Evolutionary conservation across 2,329 filamentous ascomycete genomes (phyloP).

Genomic region (Byssothecium circinans): DNA sequence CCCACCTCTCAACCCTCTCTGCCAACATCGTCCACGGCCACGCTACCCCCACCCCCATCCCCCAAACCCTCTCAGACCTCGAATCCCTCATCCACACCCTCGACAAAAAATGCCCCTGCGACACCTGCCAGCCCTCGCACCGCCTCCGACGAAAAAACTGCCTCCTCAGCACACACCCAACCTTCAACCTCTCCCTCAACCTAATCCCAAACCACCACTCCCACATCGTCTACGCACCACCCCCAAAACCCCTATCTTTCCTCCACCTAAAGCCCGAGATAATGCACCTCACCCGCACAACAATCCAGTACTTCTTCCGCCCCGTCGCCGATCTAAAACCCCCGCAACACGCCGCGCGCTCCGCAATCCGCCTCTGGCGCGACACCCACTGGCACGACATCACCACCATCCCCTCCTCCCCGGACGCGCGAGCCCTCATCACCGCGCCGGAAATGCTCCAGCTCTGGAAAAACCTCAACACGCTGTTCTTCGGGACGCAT

Average conservation of each 20-base stretch:
- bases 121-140: no score
- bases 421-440: neutral
- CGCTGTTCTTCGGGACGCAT: conserved; percentile 1
- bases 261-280: neutral
- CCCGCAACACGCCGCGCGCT: conserved; percentile 1
- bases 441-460: conserved; percentile 1
- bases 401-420: neutral
- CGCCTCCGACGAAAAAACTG: no score
- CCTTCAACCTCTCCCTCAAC: neutral
- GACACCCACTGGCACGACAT: neutral
- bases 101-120: no score
- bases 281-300: neutral
- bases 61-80: no score
- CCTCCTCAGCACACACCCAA: no score
- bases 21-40: neutral
- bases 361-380: neutral
- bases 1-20: neutral
- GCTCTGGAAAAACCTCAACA: conserved; percentile 1
- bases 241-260: no score
- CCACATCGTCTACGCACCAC: conserved; percentile 2
- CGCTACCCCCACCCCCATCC: no score
- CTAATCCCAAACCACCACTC: conserved; percentile 1
- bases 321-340: neutral
- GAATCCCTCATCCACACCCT: no score
- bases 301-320: conserved; percentile 5